Conservation (phyloP, 345 rosid genomes). For the Acer yangbiense region DNA sequence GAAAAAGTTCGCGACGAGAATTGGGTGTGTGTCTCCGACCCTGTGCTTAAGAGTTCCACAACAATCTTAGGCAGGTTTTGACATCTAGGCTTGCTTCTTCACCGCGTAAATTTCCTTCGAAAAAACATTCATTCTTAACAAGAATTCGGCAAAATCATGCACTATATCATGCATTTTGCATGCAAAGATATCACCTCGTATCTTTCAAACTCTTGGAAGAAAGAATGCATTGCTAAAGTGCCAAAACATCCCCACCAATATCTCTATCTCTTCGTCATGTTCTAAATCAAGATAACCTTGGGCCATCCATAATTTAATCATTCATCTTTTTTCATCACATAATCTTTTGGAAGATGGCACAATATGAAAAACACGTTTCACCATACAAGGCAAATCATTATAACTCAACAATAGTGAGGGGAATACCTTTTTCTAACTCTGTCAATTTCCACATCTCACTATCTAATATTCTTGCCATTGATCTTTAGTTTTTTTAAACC, state of each 20-base stretch:
- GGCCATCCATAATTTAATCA: neutral
- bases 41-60: too few species aligned
- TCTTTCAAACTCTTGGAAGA: neutral
- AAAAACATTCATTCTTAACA: neutral
- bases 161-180: neutral
- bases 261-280: neutral
- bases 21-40: too few species aligned
- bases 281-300: conserved; percentile 1
- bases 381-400: neutral
- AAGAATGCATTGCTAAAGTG: neutral
- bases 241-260: neutral
- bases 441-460: neutral
- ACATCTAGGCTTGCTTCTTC: too few species aligned
- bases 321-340: neutral
- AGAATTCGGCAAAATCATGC: neutral
- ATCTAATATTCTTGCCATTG: neutral
- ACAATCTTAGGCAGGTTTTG: too few species aligned
- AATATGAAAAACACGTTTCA: neutral
- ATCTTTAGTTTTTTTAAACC: neutral
- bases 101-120: neutral
- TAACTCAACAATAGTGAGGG: neutral
- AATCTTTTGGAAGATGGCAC: conserved; percentile 6
- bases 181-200: neutral
- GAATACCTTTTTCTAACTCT: neutral
- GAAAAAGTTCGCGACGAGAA: too few species aligned